Conservation (phyloP, 306 rosid genomes). For the Inga oerstediana region DNA sequence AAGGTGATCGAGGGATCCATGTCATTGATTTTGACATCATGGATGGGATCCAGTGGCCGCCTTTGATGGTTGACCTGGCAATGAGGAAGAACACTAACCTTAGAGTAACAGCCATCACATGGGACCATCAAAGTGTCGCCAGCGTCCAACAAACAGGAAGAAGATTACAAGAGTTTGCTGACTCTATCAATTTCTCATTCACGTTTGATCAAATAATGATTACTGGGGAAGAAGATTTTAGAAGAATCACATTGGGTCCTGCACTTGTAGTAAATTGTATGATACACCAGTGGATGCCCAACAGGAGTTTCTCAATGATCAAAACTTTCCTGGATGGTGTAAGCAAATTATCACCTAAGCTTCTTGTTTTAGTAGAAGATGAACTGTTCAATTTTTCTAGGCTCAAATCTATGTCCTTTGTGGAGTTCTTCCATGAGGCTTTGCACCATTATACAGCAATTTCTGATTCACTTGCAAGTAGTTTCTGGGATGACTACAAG, state of each 20-base stretch:
- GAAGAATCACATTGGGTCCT: constrained; percentile 39
- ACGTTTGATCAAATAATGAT: constrained; percentile 47
- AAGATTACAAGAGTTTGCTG: constrained; percentile 63
- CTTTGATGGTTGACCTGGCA: constrained; percentile 67
- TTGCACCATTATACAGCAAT: constrained; percentile 64
- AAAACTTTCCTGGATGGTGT: constrained; percentile 48
- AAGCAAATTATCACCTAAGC: constrained; percentile 55
- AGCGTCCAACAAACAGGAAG: constrained; percentile 56
- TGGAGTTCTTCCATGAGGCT: constrained; percentile 77
- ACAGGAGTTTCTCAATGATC: constrained; percentile 43
- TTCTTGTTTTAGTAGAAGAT: constrained; percentile 62
- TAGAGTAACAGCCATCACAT: constrained; percentile 56
- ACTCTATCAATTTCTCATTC: constrained; percentile 53
- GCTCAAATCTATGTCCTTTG: constrained; percentile 59
- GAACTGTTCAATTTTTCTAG: constrained; percentile 57
- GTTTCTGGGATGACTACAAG: constrained; percentile 38
- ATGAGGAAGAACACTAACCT: constrained; percentile 47
- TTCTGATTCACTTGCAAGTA: constrained; percentile 51
- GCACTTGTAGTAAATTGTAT: constrained; percentile 54
- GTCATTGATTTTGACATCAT: constrained; percentile 70
- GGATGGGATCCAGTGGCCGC: constrained; percentile 81
- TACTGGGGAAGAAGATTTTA: constrained; percentile 44
- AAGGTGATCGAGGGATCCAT: constrained; percentile 49
- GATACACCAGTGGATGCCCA: constrained; percentile 58
- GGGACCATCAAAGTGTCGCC: constrained; percentile 36